phyloP scores from a whole-genome alignment of 106 monocot genomes.

The Dendrobium catenatum region DNA sequence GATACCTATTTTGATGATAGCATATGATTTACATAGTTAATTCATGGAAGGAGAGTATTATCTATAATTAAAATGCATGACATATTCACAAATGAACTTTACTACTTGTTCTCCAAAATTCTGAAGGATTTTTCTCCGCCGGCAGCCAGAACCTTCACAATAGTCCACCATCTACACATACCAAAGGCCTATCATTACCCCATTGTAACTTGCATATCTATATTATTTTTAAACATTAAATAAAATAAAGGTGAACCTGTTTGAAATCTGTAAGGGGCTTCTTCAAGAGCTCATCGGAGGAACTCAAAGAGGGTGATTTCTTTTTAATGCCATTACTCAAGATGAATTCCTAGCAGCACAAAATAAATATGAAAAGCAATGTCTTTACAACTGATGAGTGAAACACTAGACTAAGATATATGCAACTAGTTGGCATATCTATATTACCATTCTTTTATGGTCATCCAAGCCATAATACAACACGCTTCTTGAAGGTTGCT shows the following conservation, averaged over 20 bases:
- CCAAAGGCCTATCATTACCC: neutral
- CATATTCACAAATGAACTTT: neutral
- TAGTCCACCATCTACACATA: slow-evolving; percentile 75
- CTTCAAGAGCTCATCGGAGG: slow-evolving; percentile 20
- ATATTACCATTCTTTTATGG: slow-evolving; percentile 68
- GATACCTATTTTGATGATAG: slow-evolving; percentile 32
- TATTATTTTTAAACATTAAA: neutral
- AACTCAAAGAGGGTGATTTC: slow-evolving; percentile 38
- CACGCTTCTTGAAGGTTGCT: slow-evolving; percentile 68
- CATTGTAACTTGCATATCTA: neutral
- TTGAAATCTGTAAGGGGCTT: slow-evolving; percentile 62
- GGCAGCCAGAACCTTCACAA: slow-evolving; percentile 78
- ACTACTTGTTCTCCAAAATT: slow-evolving; percentile 88
- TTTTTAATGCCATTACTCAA: slow-evolving; percentile 48
- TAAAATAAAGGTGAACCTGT: slow-evolving; percentile 33
- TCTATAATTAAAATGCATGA: neutral
- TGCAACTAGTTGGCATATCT: neutral
- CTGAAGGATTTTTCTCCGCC: slow-evolving; percentile 72
- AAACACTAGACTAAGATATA: neutral
- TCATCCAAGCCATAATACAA: slow-evolving; percentile 91
- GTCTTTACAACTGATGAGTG: neutral
- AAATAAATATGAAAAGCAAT: slow-evolving; percentile 1
- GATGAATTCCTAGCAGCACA: slow-evolving; percentile 64
- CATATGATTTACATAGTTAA: neutral
- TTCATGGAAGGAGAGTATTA: neutral